Conservation (phyloP, 75 land plant genomes). For the Gnetum montanum region DNA sequence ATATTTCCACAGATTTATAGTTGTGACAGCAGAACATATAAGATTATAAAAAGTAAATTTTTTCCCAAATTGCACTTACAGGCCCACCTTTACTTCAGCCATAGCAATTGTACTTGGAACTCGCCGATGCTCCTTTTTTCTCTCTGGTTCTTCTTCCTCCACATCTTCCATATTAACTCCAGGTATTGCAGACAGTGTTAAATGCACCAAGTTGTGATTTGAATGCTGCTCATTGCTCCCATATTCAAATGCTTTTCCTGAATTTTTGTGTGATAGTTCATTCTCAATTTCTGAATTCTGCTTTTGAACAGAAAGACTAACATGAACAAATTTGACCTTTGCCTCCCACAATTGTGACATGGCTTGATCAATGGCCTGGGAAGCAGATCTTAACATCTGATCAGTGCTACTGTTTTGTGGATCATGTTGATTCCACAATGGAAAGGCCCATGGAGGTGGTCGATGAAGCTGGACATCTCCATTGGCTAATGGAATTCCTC, state of each 20-base stretch:
- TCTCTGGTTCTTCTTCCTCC: conserved; percentile 58
- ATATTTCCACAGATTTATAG: too few species aligned
- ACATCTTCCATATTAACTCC: conserved; percentile 92
- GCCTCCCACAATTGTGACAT: conserved; percentile 86
- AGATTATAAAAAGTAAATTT: not conserved
- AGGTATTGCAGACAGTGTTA: conserved; percentile 78
- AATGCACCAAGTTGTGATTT: conserved; percentile 61
- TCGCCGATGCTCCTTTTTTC: conserved; percentile 89
- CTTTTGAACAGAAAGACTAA: conserved; percentile 46
- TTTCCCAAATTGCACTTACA: conserved; percentile 19
- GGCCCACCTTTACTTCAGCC: conserved; percentile 91
- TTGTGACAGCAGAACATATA: too few species aligned
- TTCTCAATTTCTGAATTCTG: not conserved
- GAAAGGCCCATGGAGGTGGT: conserved; percentile 99
- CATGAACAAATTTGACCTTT: conserved; percentile 87
- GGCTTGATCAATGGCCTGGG: conserved; percentile 94
- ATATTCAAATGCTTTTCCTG: conserved; percentile 8
- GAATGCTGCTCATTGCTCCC: not conserved
- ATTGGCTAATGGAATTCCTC: conserved; percentile 97
- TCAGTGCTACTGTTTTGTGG: conserved; percentile 45
- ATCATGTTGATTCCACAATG: conserved; percentile 65
- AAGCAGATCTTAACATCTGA: conserved; percentile 78
- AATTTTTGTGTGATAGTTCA: not conserved
- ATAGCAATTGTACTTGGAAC: conserved; percentile 99
- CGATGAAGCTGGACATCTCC: conserved; percentile 87